Evolutionary conservation across 2,329 filamentous ascomycete species (phyloP), one percentile per base, ranked within the genome.

Genomic region (Apiospora marii): DNA sequence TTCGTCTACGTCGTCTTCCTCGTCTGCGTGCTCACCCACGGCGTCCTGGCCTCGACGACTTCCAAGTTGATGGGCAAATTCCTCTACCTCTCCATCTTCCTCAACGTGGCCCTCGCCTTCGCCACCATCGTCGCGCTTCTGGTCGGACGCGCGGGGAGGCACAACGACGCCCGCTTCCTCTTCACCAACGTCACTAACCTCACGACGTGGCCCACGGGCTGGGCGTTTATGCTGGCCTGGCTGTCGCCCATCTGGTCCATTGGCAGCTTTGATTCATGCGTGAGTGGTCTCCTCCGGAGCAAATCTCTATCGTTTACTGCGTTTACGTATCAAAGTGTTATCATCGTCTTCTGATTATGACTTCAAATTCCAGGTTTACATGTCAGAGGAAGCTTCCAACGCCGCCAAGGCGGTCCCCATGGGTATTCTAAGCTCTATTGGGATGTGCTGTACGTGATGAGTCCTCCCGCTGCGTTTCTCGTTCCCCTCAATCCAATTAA

Each of bases 171-270:
- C 8, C 27, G 8, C 6, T 53, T 70, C 34, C 10, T 70, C 34
- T 70, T 70, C n/a, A 19, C 48, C 30, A 14, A 70, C 3, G 46
- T 70, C 27, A 34, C 43, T 3, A 70, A 70, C 34, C 48, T 70
- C 22, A 70, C 68, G 1, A 24, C 19, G 19, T 70, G 68, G 68
- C 68, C 68, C 4, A 43, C 48, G 48, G 68, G 68, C 22, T 70
- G 68, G 68, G 43, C 68, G 1, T 70, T 70, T 30, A 58, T 70
- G 48, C 48, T 70, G 19, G 48, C 68, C 7, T 70, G 68, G 68
- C 68, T 70, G 0, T 70, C 48, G 48, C 68, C 68, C 10, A 70
- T 70, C 14, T 58, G 68, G 68, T 58, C 68, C 27, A 70, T 70
- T 37, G 48, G 44, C 1, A 43, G 68, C 48, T 70, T 70, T 8